Conservation (phyloP, 495 filamentous ascomycete genomes). For the Penicillium waksmanii region DNA sequence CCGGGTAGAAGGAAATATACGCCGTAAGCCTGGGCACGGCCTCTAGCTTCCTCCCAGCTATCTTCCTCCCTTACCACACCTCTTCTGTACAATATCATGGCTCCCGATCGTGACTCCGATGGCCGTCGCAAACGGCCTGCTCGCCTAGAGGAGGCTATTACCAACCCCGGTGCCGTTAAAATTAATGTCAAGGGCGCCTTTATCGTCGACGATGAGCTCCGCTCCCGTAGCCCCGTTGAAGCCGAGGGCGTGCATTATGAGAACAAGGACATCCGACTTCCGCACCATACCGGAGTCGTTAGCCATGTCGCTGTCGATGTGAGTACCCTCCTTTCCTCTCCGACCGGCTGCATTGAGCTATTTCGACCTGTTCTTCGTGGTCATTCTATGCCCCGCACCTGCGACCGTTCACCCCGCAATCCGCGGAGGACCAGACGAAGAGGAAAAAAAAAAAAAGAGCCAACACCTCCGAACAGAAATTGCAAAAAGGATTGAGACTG, state of each 20-base stretch:
- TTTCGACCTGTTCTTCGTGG: constrained; percentile 9
- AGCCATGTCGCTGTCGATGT: constrained; percentile 98
- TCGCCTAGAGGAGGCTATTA: constrained; percentile 69
- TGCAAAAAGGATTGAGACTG: constrained; percentile 20
- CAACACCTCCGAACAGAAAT: background rate
- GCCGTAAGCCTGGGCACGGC: constrained; percentile 53
- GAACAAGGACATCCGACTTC: constrained; percentile 90
- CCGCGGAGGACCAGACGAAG: background rate
- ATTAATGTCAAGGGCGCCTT: constrained; percentile 97
- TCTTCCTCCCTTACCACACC: background rate
- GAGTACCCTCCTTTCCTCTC: constrained; percentile 37
- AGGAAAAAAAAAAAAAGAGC: constrained; percentile 4
- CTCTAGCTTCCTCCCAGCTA: background rate
- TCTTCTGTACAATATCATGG: constrained; percentile 15
- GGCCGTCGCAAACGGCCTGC: constrained; percentile 30
- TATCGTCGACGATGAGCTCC: constrained; percentile 83
- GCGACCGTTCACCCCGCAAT: constrained; percentile 10
- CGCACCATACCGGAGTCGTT: constrained; percentile 88
- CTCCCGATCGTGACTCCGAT: constrained; percentile 26
- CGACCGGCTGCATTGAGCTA: background rate
- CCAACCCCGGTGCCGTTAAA: constrained; percentile 80
- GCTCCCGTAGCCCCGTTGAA: constrained; percentile 48
- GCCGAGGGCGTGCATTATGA: constrained; percentile 71
- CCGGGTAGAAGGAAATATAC: constrained; percentile 55
- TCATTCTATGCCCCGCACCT: constrained; percentile 35